phyloP scores from a whole-genome alignment of 306 rosid genomes.

The Malus asiatica region DNA sequence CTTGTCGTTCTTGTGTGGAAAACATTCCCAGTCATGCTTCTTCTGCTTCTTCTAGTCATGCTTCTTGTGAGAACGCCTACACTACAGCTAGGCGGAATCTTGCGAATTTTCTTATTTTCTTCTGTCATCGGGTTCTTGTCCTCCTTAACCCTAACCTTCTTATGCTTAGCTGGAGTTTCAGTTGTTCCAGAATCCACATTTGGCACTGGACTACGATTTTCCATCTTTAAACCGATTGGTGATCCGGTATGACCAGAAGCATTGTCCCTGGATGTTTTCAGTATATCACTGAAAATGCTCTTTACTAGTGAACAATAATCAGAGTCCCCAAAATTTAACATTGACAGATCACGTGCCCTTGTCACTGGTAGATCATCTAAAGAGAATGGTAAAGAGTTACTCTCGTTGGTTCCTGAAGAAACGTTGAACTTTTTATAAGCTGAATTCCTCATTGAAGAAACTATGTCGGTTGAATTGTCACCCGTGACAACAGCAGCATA shows the following conservation, averaged over 20 bases:
- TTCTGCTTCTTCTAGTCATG: constrained; percentile 15
- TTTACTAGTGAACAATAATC: constrained; percentile 11
- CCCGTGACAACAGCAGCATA: constrained; percentile 15
- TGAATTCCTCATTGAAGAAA: constrained; percentile 1
- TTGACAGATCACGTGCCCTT: constrained; percentile 17
- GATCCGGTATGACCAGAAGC: constrained; percentile 3
- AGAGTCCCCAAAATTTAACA: constrained; percentile 24
- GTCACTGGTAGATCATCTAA: constrained; percentile 17
- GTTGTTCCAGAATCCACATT: background rate
- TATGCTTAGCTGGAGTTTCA: background rate
- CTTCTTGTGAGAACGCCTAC: constrained; percentile 24
- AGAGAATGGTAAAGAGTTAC: constrained; percentile 11
- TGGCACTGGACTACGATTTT: background rate
- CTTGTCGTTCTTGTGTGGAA: background rate
- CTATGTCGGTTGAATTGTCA: constrained; percentile 1
- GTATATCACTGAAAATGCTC: constrained; percentile 8
- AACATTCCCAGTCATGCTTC: background rate
- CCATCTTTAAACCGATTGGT: background rate
- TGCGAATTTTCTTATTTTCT: background rate
- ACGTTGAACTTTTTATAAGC: constrained; percentile 19
- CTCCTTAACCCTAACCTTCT: background rate
- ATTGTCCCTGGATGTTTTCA: constrained; percentile 2
- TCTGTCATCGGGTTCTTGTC: background rate
- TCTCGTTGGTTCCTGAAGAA: constrained; percentile 1
- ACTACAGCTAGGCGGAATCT: background rate